Evolutionary conservation across 176 grass and related monocot genomes (phyloP).

Genomic region (Cenchrus fungigraminus): DNA sequence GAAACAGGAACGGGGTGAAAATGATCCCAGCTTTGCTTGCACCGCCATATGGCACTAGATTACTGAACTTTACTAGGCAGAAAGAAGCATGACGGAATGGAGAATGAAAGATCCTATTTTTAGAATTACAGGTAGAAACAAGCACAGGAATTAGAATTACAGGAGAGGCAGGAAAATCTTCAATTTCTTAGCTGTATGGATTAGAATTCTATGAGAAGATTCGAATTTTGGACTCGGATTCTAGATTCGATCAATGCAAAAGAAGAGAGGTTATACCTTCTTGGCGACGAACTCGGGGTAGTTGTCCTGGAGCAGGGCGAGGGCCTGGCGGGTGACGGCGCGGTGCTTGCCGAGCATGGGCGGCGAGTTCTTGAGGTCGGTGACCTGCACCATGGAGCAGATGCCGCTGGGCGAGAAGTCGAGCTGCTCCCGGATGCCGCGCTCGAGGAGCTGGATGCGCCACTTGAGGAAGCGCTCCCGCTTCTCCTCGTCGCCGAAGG

Average conservation of each 20-base stretch:
- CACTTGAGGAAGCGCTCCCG: conserved; percentile 69
- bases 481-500: conserved; percentile 72
- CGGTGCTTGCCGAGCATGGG: conserved; percentile 92
- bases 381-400: conserved; percentile 93
- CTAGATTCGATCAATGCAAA: not conserved
- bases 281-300: conserved; percentile 95
- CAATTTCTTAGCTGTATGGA: not conserved
- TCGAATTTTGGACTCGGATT: not conserved
- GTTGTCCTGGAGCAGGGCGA: conserved; percentile 90
- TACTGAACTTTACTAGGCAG: not conserved
- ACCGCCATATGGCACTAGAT: not conserved
- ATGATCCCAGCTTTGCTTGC: conserved; percentile 19
- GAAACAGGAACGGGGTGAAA: not conserved
- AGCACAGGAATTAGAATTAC: not conserved
- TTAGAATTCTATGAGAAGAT: not conserved
- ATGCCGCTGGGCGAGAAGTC: conserved; percentile 66
- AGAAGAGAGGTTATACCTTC: conserved; percentile 56
- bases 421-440: conserved; percentile 65
- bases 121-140: not conserved
- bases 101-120: not conserved
- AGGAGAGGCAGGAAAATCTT: not conserved
- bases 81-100: not conserved
- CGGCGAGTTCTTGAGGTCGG: conserved; percentile 93
- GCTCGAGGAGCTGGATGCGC: conserved; percentile 82
- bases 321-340: conserved; percentile 68